phyloP scores from a whole-genome alignment of 2,329 filamentous ascomycete genomes.

The Lasiodiplodia hormozganensis region DNA sequence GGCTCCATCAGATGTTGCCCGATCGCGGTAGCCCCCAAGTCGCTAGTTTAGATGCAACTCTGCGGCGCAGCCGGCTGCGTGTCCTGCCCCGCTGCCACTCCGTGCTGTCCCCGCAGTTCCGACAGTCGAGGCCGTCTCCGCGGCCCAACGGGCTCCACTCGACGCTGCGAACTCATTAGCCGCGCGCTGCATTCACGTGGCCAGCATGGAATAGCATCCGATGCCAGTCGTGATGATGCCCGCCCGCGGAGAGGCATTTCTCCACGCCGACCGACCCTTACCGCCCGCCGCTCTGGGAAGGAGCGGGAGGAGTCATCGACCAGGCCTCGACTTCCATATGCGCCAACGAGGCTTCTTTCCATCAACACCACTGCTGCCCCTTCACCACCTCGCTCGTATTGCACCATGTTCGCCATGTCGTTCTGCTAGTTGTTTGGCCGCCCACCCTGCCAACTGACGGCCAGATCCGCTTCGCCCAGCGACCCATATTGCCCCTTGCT shows the following conservation, averaged over 20 bases:
- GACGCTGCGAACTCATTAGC: not conserved
- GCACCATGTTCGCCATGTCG: constrained; percentile 9
- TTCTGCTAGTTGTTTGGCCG: constrained; percentile 4
- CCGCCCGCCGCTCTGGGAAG: not conserved
- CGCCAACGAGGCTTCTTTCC: not conserved
- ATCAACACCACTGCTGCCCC: constrained; percentile 8
- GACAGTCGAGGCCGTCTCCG: constrained; percentile 11
- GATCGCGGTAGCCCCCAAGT: constrained; percentile 1
- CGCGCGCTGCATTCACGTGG: not conserved
- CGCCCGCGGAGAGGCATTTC: no score
- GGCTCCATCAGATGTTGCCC: constrained; percentile 17
- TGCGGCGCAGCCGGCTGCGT: constrained; percentile 5
- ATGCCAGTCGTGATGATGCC: not conserved
- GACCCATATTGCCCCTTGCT: constrained; percentile 7
- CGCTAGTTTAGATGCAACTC: constrained; percentile 16
- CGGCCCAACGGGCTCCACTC: not conserved
- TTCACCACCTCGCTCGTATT: not conserved
- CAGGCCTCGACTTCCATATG: not conserved
- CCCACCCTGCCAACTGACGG: not conserved
- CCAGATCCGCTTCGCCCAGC: constrained; percentile 7
- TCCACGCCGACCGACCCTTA: not conserved
- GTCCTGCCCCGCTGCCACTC: not conserved
- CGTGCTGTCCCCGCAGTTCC: constrained; percentile 8
- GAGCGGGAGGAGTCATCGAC: constrained; percentile 9
- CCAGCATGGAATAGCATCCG: not conserved